A percentile compares a stretch with the other conserved stretches of the same genome.
These are phyloP conservation scores for Solanum hybrid DNA, from an alignment of 305 asterid species.

Conservation along the genomic window DNA sequence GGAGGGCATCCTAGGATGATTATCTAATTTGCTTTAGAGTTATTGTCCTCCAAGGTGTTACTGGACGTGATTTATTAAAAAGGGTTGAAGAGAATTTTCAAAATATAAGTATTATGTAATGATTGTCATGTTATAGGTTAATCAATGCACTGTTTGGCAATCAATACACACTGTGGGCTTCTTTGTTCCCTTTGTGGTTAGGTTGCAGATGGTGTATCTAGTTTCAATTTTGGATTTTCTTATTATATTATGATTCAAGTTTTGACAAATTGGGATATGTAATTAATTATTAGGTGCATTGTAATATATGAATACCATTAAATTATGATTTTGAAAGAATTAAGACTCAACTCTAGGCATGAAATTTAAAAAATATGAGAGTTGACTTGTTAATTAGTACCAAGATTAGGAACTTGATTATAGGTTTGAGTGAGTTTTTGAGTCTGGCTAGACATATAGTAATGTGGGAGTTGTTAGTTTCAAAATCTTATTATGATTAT, in stretches of 20 bases:
- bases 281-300: not conserved
- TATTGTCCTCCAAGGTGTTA: too few relatives aligned
- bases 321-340: too few relatives aligned
- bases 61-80: not conserved
- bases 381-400: not conserved
- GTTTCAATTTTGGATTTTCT: not conserved
- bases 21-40: not conserved
- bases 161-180: too few relatives aligned
- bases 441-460: not conserved
- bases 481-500: not conserved
- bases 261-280: not conserved
- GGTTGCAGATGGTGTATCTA: not conserved
- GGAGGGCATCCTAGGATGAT: not conserved
- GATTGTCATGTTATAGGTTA: not conserved
- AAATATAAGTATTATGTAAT: not conserved
- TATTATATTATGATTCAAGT: not conserved
- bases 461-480: not conserved
- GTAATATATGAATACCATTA: not conserved
- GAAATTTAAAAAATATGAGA: too few relatives aligned
- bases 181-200: not conserved
- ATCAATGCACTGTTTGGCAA: not conserved
- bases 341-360: not conserved
- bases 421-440: not conserved
- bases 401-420: not conserved
- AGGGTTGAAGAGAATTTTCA: not conserved